phyloP scores from a whole-genome alignment of 2,329 filamentous ascomycete species.

The Cordyceps javanica region DNA sequence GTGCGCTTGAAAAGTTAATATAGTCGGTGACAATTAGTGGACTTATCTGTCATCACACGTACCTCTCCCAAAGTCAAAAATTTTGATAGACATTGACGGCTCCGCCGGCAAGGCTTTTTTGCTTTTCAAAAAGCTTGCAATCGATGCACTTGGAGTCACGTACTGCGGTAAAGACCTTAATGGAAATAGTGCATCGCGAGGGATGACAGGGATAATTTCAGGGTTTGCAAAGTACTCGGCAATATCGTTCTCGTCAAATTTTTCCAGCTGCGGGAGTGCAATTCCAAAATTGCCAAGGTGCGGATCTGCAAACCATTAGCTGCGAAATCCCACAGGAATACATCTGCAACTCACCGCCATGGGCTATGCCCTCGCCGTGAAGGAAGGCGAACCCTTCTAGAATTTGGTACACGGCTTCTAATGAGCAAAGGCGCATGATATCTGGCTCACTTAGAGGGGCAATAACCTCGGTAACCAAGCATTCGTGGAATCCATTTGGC shows the following conservation, averaged over 20 bases:
- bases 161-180: background rate
- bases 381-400: constrained; percentile 1
- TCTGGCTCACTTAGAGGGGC: background rate
- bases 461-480: background rate
- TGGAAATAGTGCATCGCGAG: background rate
- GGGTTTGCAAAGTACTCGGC: background rate
- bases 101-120: background rate
- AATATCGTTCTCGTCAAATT: background rate
- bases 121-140: background rate
- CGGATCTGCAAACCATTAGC: background rate
- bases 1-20: background rate
- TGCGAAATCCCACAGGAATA: background rate
- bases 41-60: background rate
- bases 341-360: background rate
- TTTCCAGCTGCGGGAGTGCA: background rate
- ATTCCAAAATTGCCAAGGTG: background rate
- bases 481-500: background rate
- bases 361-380: background rate
- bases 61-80: constrained; percentile 4
- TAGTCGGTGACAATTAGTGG: background rate
- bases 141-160: background rate
- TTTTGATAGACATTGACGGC: background rate
- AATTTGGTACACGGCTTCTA: background rate
- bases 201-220: background rate
- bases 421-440: background rate